Base-by-base conservation (phyloP, 1,284 basidiomycete genomes). In the Violaceomyces palustris region DNA sequence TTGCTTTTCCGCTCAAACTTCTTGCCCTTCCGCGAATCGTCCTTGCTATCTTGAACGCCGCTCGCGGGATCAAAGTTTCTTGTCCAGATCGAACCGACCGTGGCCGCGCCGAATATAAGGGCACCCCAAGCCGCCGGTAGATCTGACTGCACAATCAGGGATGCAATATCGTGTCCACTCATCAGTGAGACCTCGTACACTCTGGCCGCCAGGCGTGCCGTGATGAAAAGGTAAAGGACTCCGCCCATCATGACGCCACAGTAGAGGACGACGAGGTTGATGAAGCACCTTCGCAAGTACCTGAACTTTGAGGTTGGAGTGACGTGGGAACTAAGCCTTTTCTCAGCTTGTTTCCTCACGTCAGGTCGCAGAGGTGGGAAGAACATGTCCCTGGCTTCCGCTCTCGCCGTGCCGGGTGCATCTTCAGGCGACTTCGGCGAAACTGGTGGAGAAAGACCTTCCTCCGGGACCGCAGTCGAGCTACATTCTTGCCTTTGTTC, bases 221-320 rank as follows among this genome's bases (percentile, higher is more conserved):
- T 45, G 12, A 54, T 23, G 12, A 32, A 42, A 11, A 60, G 39
- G 17, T 58, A 66, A 22, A 45, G 39, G 39, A 42, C 41, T 9
- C 61, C 63, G 2, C 48, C 63, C n/a, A 45, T 39, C 22, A 56
- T 61, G 39, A 66, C 59, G 38, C 57, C 50, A 19, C 54, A n/a
- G 39, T 64, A 64, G 12, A 66, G 48, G 15, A 66, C 49, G 17
- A 55, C 37, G 15, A 66, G 44, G 39, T 64, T 64, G 42, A 64
- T 42, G 35, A 61, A 36, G 33, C 63, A 66, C 6, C 63, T 34
- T 4, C 63, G 58, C 28, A 66, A 45, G 49, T 66, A 64, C 30
- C 39, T 47, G 45, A 57, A 64, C 15, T 50, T 32, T 5, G 45
- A 28, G 32, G 44, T 38, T 8, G 63, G 61, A 17, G 39, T 35